Evolutionary conservation across 257 asterid genomes (phyloP).

Genomic region (Solanum commersonii): DNA sequence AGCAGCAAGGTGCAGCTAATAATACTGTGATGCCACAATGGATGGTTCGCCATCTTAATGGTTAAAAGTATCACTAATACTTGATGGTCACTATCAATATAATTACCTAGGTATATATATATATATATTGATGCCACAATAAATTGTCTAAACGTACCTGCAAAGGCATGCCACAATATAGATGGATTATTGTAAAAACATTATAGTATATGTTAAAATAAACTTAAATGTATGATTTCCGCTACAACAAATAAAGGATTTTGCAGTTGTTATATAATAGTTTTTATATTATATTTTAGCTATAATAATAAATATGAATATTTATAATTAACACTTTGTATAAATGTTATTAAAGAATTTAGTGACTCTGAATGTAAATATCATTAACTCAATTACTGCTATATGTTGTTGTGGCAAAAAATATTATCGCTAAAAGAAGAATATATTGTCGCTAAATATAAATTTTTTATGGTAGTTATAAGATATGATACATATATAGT

Average conservation of each 20-base stretch:
- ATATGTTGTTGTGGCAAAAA: too few relatives aligned
- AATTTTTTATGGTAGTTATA: fast-evolving
- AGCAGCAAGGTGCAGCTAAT: conserved; percentile 21
- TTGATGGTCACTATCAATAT: background rate
- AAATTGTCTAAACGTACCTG: background rate
- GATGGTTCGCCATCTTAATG: conserved; percentile 30
- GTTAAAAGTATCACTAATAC: background rate
- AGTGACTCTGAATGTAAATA: background rate
- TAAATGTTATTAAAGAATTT: background rate
- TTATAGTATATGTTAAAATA: background rate
- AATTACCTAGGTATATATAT: background rate
- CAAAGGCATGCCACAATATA: background rate
- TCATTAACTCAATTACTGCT: too few relatives aligned
- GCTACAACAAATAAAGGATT: background rate
- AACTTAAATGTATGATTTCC: background rate
- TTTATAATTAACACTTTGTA: background rate
- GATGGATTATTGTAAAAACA: background rate
- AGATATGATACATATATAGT: background rate
- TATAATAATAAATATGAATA: background rate
- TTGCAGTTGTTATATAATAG: background rate
- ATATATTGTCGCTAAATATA: background rate
- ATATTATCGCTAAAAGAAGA: too few relatives aligned
- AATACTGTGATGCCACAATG: conserved; percentile 44
- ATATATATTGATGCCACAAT: background rate
- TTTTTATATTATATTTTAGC: too few relatives aligned